Evolutionary conservation across 345 rosid species (phyloP), one percentile per base, ranked within the genome.

Genomic region (Turritis glabra): DNA sequence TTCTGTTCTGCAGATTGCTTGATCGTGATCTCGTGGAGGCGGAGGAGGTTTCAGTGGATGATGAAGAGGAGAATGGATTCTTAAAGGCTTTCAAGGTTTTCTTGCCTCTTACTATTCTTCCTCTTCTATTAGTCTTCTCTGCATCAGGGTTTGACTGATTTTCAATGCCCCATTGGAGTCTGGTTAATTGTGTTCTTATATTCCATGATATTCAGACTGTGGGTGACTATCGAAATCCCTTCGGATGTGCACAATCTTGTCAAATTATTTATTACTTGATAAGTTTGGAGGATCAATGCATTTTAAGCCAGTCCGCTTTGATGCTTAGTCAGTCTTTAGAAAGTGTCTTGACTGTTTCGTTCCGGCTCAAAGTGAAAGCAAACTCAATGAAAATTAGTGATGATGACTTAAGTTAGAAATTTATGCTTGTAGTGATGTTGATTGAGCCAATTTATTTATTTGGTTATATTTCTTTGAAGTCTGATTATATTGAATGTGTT

Each of bases 31-130:
- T 88, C 69, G 83, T 84, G 80, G 95, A 83, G 51, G 84, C 69
- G 78, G 98, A 96, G 87, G 99, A 92, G 74, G 81, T 96, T 35
- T 64, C 93, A 58, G 61, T 85, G 76, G 98, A 90, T 69, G 99
- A 90, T 64, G 98, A 96, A 79, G 98, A 92, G 72, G 99, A 90
- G 72, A 88, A 96, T 80, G 96, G 95, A 69, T 88, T 96, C 84
- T 85, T 96, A 80, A 96, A 92, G 81, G 99, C 99, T 23, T 96
- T 96, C 82, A 96, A 96, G 99, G 99, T 96, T 57, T 75, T 26
- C 8, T 56, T 35, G 5, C 57, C 51, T 40, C 37, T 53, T 46
- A 19, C 15, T 54, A 67, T 37, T 76, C 59, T 37, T 37, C 32
- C 2, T 60, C 47, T 73, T 54, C 40, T 43, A n/a, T 62, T 43